Percentiles rank a stretch among this genome's conserved stretches.
phyloP scores from a whole-genome alignment of 805 yeast species.

The Ogataea allantospora region DNA sequence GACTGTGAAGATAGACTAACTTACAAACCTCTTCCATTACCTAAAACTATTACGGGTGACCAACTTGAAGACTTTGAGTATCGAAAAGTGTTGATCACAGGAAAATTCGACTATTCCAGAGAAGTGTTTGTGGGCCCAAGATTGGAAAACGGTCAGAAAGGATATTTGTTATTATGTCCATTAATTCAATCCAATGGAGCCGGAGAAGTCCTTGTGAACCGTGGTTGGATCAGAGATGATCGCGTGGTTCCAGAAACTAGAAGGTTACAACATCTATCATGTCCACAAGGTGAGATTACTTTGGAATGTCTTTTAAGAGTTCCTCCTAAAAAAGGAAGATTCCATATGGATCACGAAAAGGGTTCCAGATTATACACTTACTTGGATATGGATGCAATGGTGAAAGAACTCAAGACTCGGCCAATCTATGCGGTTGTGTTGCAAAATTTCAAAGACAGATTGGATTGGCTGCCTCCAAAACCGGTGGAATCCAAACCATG shows the following conservation, averaged over 20 bases:
- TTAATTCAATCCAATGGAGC: constrained; percentile 73
- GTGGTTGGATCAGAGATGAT: constrained; percentile 89
- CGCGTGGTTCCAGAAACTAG: constrained; percentile 55
- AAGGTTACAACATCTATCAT: constrained; percentile 61
- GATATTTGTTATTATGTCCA: constrained; percentile 81
- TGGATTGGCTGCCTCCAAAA: constrained; percentile 23
- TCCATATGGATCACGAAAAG: constrained; percentile 67
- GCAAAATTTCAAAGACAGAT: constrained; percentile 62
- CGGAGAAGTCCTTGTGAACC: constrained; percentile 72
- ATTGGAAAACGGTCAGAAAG: constrained; percentile 65
- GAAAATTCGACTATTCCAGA: constrained; percentile 76
- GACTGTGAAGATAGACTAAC: constrained; percentile 80
- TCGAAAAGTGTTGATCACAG: constrained; percentile 72
- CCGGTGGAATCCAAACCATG: constrained; percentile 9
- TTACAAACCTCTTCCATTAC: constrained; percentile 68
- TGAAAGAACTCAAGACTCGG: constrained; percentile 58
- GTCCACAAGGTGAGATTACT: constrained; percentile 71
- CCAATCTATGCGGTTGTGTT: constrained; percentile 79
- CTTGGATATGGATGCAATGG: constrained; percentile 82
- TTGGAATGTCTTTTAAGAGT: constrained; percentile 72
- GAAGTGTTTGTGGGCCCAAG: constrained; percentile 95
- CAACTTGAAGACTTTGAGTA: constrained; percentile 76
- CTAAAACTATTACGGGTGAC: constrained; percentile 60
- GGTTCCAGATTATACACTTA: constrained; percentile 72
- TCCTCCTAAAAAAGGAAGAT: constrained; percentile 59